phyloP scores from a whole-genome alignment of 148 eudicot species.

The Linanthus parryae region DNA sequence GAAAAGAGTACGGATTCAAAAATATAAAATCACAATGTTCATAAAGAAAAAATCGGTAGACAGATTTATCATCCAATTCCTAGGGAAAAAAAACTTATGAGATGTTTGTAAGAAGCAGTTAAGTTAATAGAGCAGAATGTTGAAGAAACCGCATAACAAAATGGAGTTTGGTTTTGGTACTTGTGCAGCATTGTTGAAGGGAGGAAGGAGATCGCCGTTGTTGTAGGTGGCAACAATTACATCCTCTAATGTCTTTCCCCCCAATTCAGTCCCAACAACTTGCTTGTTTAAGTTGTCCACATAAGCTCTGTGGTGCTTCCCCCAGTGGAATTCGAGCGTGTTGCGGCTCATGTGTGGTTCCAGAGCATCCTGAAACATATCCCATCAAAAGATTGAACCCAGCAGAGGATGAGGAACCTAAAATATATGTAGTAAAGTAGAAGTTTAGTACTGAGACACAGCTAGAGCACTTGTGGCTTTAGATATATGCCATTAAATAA shows the following conservation, averaged over 20 bases:
- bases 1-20: background rate
- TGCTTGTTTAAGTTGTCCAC: conserved; percentile 86
- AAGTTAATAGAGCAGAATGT: too few relatives aligned
- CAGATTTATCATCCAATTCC: too few relatives aligned
- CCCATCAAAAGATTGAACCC: conserved; percentile 2
- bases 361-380: conserved; percentile 52
- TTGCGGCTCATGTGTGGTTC: conserved; percentile 88
- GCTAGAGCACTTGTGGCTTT: too few relatives aligned
- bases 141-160: background rate
- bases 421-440: too few relatives aligned
- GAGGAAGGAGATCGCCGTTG: conserved; percentile 64
- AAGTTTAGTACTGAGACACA: too few relatives aligned
- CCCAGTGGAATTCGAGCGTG: conserved; percentile 87
- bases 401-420: background rate
- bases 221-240: conserved; percentile 52
- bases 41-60: too few relatives aligned
- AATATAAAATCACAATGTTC: too few relatives aligned
- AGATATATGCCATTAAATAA: too few relatives aligned
- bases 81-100: background rate
- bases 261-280: conserved; percentile 73
- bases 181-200: conserved; percentile 88
- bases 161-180: conserved; percentile 12
- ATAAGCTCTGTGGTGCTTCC: conserved; percentile 77
- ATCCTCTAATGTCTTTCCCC: conserved; percentile 49
- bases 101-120: background rate